phyloP scores from a whole-genome alignment of 2,329 filamentous ascomycete genomes.

The Didymella exigua region DNA sequence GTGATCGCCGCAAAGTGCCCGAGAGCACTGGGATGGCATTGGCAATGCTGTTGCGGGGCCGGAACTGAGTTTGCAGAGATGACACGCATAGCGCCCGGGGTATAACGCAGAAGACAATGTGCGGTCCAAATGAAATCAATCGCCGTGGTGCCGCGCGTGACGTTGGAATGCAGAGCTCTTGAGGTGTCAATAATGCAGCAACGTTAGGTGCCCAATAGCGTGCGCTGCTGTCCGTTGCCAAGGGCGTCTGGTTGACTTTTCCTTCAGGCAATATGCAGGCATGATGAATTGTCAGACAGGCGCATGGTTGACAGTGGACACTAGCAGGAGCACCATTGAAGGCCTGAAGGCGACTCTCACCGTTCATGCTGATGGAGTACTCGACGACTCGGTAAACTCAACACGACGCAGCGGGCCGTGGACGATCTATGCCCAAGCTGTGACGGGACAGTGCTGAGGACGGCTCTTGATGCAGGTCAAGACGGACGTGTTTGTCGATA shows the following conservation, averaged over 20 bases:
- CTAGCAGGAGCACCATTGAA: slow-evolving; percentile 4
- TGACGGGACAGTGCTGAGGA: neutral
- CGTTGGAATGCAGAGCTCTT: neutral
- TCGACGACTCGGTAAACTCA: slow-evolving; percentile 4
- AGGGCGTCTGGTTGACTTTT: neutral
- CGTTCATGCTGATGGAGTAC: slow-evolving; percentile 8
- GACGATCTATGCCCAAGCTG: slow-evolving; percentile 9
- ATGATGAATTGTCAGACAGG: slow-evolving; percentile 1
- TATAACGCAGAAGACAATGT: slow-evolving; percentile 12
- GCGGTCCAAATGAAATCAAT: slow-evolving; percentile 20
- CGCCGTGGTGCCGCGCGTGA: slow-evolving; percentile 6
- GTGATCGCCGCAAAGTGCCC: slow-evolving; percentile 47
- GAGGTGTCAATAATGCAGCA: slow-evolving; percentile 1
- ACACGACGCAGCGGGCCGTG: slow-evolving; percentile 16
- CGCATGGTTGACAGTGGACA: slow-evolving; percentile 1
- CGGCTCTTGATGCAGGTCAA: slow-evolving; percentile 1
- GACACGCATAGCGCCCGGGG: slow-evolving; percentile 32
- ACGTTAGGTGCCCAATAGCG: slow-evolving; percentile 1
- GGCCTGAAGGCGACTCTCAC: slow-evolving; percentile 14
- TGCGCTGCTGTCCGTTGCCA: slow-evolving; percentile 1
- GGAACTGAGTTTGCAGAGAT: slow-evolving; percentile 30
- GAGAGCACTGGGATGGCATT: slow-evolving; percentile 22
- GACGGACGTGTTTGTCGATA: neutral
- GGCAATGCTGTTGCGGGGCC: slow-evolving; percentile 34
- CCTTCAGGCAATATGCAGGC: slow-evolving; percentile 2